These are phyloP conservation scores for Tylopilus sp. DNA, from an alignment of 768 basidiomycete species.

Conservation along the genomic window DNA sequence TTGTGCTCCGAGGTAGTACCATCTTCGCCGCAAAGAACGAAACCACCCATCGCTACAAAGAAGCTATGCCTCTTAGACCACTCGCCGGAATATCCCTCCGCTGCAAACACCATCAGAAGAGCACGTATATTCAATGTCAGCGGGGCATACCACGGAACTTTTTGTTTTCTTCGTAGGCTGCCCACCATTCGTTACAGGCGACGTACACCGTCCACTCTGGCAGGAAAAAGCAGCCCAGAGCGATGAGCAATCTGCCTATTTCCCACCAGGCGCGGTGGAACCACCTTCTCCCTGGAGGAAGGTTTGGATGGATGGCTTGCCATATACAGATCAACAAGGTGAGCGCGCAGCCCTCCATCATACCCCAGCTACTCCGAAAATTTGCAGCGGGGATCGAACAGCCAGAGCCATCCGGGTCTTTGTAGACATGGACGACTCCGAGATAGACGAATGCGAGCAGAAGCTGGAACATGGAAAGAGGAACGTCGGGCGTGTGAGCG, in stretches of 20 bases:
- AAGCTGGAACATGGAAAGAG: no score
- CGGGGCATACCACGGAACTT: not conserved
- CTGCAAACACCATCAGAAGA: not conserved
- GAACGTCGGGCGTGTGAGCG: no score
- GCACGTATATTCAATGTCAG: not conserved
- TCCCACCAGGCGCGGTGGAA: not conserved
- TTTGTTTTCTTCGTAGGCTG: not conserved
- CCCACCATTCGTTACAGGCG: not conserved
- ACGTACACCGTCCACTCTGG: not conserved
- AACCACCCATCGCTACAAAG: not conserved
- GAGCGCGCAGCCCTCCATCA: not conserved
- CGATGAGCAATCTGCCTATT: not conserved
- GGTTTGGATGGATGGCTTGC: not conserved
- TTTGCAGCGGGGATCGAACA: not conserved
- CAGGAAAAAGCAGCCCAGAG: not conserved
- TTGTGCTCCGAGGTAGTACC: not conserved
- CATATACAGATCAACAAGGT: constrained; percentile 4
- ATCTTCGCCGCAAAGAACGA: not conserved
- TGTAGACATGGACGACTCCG: not conserved
- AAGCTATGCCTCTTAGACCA: constrained; percentile 1
- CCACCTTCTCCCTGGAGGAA: not conserved
- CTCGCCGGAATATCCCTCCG: not conserved
- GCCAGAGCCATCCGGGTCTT: not conserved
- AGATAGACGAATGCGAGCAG: not conserved
- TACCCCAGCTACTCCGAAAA: not conserved